Conservation (phyloP, 768 basidiomycete genomes). For the Mycena epipterygia region DNA sequence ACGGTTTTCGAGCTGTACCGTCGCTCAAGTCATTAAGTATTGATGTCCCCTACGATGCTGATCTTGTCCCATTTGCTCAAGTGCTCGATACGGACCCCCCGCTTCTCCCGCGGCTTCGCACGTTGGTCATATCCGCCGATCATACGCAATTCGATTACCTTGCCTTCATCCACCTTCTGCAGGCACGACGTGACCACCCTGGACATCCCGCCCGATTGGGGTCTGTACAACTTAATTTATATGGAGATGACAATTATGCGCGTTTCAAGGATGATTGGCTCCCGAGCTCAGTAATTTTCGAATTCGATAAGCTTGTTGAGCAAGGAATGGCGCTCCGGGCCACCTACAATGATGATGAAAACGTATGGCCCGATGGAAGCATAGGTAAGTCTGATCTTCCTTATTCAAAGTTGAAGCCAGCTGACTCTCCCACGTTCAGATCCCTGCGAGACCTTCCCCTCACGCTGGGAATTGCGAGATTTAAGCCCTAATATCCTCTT, state of each 20-base stretch:
- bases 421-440: slow-evolving; percentile 7
- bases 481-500: too few species aligned
- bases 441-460: slow-evolving; percentile 13
- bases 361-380: slow-evolving; percentile 1
- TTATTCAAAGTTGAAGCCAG: slow-evolving; percentile 11
- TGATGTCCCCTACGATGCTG: not conserved
- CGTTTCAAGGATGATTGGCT: not conserved
- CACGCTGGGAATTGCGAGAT: too few species aligned
- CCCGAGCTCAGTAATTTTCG: slow-evolving; percentile 1
- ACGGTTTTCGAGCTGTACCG: not conserved
- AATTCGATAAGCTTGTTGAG: not conserved
- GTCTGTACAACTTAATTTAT: not conserved
- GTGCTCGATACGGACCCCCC: slow-evolving; percentile 1
- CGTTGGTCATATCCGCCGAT: not conserved
- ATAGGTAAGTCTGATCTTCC: not conserved
- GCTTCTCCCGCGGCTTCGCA: slow-evolving; percentile 6
- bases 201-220: not conserved
- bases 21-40: not conserved
- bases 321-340: not conserved
- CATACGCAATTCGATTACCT: slow-evolving; percentile 5
- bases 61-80: not conserved
- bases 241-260: not conserved
- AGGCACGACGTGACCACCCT: slow-evolving; percentile 1
- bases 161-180: slow-evolving; percentile 1
- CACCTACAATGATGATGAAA: not conserved